Percentiles rank a stretch among this genome's conserved stretches.
Evolutionary conservation across 495 filamentous ascomycete genomes (phyloP).

Genomic region (Pyronema domesticum): DNA sequence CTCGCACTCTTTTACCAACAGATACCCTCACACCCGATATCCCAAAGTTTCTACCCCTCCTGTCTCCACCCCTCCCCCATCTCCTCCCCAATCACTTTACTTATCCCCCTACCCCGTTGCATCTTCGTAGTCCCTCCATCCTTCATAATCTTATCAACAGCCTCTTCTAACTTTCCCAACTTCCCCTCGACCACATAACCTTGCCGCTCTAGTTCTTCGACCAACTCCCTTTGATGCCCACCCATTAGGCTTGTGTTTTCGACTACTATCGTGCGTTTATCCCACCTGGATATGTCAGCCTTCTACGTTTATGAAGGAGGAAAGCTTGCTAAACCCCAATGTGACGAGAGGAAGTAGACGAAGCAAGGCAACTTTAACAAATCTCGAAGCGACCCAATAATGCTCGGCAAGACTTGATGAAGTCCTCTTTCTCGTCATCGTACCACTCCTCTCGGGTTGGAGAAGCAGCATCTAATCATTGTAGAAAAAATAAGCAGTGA

Average conservation of each 20-base stretch:
- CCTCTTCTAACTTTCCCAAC: conserved; percentile 24
- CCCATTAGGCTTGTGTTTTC: conserved; percentile 68
- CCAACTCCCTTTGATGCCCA: conserved; percentile 83
- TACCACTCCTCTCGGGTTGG: no score
- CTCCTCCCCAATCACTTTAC: background rate
- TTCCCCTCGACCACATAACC: conserved; percentile 52
- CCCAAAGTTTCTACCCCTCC: background rate
- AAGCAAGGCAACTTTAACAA: no score
- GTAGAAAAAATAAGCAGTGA: no score
- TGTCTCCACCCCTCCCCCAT: background rate
- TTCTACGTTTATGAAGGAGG: no score
- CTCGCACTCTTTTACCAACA: background rate
- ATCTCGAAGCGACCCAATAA: no score
- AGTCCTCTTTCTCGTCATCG: no score
- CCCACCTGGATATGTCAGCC: no score
- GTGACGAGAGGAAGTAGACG: no score
- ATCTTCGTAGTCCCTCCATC: background rate
- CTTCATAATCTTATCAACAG: background rate
- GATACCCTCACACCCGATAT: background rate
- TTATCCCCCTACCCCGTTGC: background rate
- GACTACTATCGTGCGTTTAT: conserved; percentile 59
- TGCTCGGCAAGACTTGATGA: no score
- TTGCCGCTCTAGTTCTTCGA: conserved; percentile 46
- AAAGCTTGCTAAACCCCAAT: no score
- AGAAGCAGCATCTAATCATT: conserved; percentile 4